Evolutionary conservation across 2,329 filamentous ascomycete species (phyloP), one percentile per base, ranked within the genome.

Genomic region (Penicillium sp.): DNA sequence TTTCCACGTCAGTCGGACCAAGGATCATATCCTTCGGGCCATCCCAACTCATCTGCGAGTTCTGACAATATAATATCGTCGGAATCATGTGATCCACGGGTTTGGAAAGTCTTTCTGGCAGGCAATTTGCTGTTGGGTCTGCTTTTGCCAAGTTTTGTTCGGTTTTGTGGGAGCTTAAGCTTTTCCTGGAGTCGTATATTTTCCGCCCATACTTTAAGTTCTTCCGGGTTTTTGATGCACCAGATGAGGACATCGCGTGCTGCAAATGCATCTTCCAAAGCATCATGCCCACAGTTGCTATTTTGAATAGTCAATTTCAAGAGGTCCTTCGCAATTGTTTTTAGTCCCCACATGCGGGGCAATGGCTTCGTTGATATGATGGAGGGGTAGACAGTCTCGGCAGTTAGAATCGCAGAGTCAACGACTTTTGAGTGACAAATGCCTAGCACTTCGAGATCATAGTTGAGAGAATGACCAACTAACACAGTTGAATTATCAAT

Each of bases 201-300:
- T 36, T 50, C 47, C 22, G 52, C 42, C 52, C 52, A 54, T 42
- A 21, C 16, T 47, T 50, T 50, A 34, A 54, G 47, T 14, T 43
- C 42, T 36, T 49, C 52, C 14, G 52, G 52, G 42, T 50, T 54
- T 39, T 42, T 54, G 24, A 50, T 54, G n/a, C 52, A 54, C 47
- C 47, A 50, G 43, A 54, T 50, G 34, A 46, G 22, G 10, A 54
- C 21, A 22, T 54, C 36, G 1, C 52, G 52, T 43, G 52, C 34
- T 49, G 52, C 52, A 50, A 18, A 50, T 46, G 52, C 32, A 39
- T 54, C 52, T 31, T 54, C 52, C 16, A 54, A 38, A 49, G 52
- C 52, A 42, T 10, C 32, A 50, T 54, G 52, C 9, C 52, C 52
- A 18, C 10, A 21, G 7, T 46, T 16, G 14, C 42, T 24, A 27